Evolutionary conservation across 805 yeast genomes (phyloP), one percentile per base, ranked within the genome.

Genomic region (Candida caryicola): DNA sequence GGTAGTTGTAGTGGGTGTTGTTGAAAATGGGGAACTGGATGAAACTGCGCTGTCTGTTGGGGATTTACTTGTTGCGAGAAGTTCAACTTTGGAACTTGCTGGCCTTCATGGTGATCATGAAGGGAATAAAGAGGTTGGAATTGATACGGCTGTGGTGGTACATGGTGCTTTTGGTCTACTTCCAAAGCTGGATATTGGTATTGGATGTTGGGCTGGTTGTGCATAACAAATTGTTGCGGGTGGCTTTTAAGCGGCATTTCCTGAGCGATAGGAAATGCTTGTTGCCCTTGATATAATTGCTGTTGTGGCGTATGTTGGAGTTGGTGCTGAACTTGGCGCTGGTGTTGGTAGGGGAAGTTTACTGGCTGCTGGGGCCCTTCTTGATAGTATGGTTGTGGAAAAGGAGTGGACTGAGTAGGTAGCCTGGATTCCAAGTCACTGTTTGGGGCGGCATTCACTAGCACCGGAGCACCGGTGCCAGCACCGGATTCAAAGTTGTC

Each of bases 21-120:
- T 28, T 17, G 46, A 13, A 18, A 32, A 23, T 34, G 47, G 17
- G 30, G 35, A 17, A 14, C 16, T 19, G 28, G 38, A 17, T 39
- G 28, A 16, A 26, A 29, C 5, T 28, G 34, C 7, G 9, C 25
- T 21, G 10, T 10, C 25, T 21, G 7, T 21, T 21, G 25, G 10
- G 7, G 25, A 10, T 7, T 21, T 10, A 7, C 25, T 7, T 21
- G 25, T 10, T 21, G 25, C 9, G 7, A 7, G 7, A 21, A 7
- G 10, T 21, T 21, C 25, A 21, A 7, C 10, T 21, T 21, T 21
- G 25, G 25, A 7, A 21, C 25, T 7, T 21, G 9, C 10, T 21
- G 25, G 10, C 9, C 9, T 21, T 21, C 25, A 21, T 21, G 25
- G 25, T 21, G 25, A 21, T 21, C 25, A 21, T 21, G 25, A 21